Conservation (phyloP, 129 eudicot species). For the Tagetes erecta region DNA sequence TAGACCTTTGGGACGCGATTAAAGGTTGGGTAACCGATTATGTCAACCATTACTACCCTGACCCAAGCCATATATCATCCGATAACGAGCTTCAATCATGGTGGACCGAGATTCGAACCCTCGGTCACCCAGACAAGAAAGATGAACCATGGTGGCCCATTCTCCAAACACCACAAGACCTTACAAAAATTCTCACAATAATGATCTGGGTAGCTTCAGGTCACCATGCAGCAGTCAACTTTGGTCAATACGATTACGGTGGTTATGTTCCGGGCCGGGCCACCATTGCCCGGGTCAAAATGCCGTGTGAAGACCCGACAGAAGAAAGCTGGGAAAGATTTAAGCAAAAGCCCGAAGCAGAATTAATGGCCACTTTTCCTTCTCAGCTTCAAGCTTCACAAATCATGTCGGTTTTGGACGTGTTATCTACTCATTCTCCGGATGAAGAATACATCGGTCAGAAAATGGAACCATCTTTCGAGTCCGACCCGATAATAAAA, state of each 20-base stretch:
- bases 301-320: constrained; percentile 73
- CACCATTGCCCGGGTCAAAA: constrained; percentile 61
- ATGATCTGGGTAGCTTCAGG: constrained; percentile 85
- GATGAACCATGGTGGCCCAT: constrained; percentile 95
- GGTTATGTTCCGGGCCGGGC: constrained; percentile 83
- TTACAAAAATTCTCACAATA: constrained; percentile 55
- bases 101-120: constrained; percentile 78
- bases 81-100: constrained; percentile 79
- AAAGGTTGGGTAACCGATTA: constrained; percentile 76
- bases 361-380: constrained; percentile 58
- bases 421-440: constrained; percentile 70
- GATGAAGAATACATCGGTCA: constrained; percentile 88
- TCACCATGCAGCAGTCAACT: constrained; percentile 91
- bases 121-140: constrained; percentile 81
- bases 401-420: constrained; percentile 70
- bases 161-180: constrained; percentile 55
- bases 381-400: constrained; percentile 72
- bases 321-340: constrained; percentile 54
- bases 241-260: constrained; percentile 75
- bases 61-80: constrained; percentile 33
- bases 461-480: constrained; percentile 46
- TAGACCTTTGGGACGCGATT: constrained; percentile 69
- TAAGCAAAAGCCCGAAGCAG: constrained; percentile 48
- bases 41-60: constrained; percentile 60
- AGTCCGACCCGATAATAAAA: constrained; percentile 45